A percentile compares a stretch with the other conserved stretches of the same genome.
Evolutionary conservation across 495 filamentous ascomycete species (phyloP).

Genomic region (Thermothielavioides terrestris): DNA sequence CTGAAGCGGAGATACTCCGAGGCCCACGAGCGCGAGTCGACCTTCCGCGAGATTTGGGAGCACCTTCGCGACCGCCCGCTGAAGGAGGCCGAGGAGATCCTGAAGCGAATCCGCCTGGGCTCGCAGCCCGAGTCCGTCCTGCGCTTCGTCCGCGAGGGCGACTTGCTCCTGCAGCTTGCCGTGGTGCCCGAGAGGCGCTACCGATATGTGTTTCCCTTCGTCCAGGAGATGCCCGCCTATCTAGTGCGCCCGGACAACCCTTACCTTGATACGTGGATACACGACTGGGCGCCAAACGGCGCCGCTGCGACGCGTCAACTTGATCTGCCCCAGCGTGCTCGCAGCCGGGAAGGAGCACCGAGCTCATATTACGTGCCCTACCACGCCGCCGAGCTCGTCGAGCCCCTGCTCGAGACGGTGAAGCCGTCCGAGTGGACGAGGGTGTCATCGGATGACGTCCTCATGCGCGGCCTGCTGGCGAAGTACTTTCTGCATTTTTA

Average conservation of each 20-base stretch:
- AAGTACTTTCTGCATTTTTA: constrained; percentile 18
- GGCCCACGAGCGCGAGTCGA: not conserved
- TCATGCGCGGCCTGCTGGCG: constrained; percentile 19
- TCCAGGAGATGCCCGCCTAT: constrained; percentile 15
- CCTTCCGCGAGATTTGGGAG: not conserved
- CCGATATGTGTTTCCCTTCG: constrained; percentile 26
- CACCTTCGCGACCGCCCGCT: constrained; percentile 3
- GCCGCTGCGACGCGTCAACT: not conserved
- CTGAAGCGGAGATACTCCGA: not conserved
- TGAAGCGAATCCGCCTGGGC: constrained; percentile 22
- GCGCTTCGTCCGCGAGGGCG: constrained; percentile 22
- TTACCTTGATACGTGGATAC: constrained; percentile 22
- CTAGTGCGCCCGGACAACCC: constrained; percentile 16
- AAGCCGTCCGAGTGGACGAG: constrained; percentile 22
- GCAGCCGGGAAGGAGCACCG: not conserved
- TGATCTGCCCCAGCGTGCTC: not conserved
- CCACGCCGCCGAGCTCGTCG: constrained; percentile 21
- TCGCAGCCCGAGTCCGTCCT: constrained; percentile 20
- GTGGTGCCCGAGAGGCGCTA: constrained; percentile 24
- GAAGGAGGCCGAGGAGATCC: constrained; percentile 20
- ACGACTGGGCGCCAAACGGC: constrained; percentile 10
- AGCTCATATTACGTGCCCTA: constrained; percentile 17
- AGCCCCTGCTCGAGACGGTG: constrained; percentile 13
- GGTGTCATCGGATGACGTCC: constrained; percentile 18
- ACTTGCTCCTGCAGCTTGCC: constrained; percentile 25